Base-by-base conservation (phyloP, 495 filamentous ascomycete species). In the Aspergillus conjunctus region DNA sequence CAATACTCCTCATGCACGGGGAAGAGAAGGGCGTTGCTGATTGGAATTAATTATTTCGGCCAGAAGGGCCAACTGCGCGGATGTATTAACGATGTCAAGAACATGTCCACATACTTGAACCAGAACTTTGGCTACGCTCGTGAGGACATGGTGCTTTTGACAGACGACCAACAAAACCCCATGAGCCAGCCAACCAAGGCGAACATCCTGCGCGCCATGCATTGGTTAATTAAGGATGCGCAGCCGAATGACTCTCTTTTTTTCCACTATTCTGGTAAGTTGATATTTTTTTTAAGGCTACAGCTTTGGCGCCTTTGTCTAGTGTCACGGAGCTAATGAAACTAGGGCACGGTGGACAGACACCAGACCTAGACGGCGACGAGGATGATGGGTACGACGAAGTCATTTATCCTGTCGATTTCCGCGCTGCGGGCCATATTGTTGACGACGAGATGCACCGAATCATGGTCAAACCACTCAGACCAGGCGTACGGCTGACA, bases 391-490 rank as follows among this genome's bases (percentile, higher is more conserved):
- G 93, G 60, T 96, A 96, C 68, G 94, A 98, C 67, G 94, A 98
- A 75, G 95, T 97, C 45, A 95, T 98, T 68, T 98, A 97, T 71
- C 94, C 94, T 3, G 92, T 97, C 5, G 94, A 98, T 71, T 98
- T 96, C 81, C 81, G 91, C 41, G 81, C 83, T 56, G 88, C 88
- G 44, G 94, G 94, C 4, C 94, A 97, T 72, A 97, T 98, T 65
- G 92, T 95, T 58, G 94, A 98, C 71, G 94, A 98, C 67, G 93
- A 98, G 77, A 96, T 98, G 92, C 94, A 98, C 71, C 83, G 89
- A 54, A 97, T 98, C 72, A 95, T 98, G 92, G 94, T 98, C 51
- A 79, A 78, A 46, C 86, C 91, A 9, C 80, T 98, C 14, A 82
- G 83, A 63, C 82, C 90, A 11, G 94, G 94, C 59, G 93, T 97